These are phyloP conservation scores for Phallus indusiatus DNA, from an alignment of 768 basidiomycete genomes.

Conservation along the genomic window DNA sequence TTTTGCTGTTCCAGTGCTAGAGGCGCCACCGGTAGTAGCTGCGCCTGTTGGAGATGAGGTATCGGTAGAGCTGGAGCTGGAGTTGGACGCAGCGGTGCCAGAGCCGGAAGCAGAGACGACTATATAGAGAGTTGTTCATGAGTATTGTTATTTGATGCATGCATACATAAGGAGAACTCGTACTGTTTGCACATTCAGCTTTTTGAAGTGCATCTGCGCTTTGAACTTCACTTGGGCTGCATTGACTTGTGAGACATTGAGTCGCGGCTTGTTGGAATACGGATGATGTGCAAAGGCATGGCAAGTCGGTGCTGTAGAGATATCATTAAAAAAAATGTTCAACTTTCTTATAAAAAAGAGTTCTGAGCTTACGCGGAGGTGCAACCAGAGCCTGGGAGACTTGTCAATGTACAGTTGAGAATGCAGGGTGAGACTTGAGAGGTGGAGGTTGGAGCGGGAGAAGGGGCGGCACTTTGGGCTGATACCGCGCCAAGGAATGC, in stretches of 20 bases:
- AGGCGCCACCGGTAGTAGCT: neutral
- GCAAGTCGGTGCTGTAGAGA: constrained; percentile 26
- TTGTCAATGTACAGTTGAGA: constrained; percentile 1
- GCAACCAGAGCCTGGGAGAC: neutral
- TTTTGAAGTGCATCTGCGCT: constrained; percentile 25
- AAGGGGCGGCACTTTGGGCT: neutral
- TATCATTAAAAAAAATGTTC: too few species aligned
- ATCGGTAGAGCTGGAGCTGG: neutral
- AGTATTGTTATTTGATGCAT: too few species aligned
- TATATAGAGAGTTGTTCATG: neutral
- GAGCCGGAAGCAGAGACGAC: neutral
- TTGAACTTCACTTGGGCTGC: constrained; percentile 21
- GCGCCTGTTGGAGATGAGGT: neutral
- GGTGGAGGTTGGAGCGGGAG: neutral
- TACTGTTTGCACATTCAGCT: constrained; percentile 23
- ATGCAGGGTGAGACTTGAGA: neutral
- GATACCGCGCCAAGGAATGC: neutral
- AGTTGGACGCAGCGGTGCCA: neutral
- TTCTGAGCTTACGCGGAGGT: neutral
- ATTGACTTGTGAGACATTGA: constrained; percentile 26
- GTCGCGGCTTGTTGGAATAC: constrained; percentile 27
- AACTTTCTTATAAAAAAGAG: too few species aligned
- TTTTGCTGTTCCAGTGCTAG: neutral
- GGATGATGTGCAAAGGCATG: constrained; percentile 30
- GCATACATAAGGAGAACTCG: neutral